phyloP scores from a whole-genome alignment of 2,329 filamentous ascomycete genomes.

The Nemania sp. region DNA sequence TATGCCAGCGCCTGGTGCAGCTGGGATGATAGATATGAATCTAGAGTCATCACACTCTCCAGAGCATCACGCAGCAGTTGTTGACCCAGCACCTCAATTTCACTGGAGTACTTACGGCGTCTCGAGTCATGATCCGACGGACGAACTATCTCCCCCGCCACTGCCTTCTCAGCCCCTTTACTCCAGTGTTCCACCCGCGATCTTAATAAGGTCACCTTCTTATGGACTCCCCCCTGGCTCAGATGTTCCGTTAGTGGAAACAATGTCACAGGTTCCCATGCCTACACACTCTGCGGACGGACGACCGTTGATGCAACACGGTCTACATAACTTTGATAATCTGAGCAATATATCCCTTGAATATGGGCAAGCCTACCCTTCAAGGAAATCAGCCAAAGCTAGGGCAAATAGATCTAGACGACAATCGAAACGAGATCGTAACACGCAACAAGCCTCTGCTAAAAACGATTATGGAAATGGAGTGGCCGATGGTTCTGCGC shows the following conservation, averaged over 20 bases:
- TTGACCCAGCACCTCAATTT: constrained; percentile 36
- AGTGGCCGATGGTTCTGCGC: background rate
- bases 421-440: constrained; percentile 27
- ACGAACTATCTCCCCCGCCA: constrained; percentile 37
- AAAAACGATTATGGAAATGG: constrained; percentile 11
- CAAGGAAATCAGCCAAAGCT: constrained; percentile 27
- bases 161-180: constrained; percentile 35
- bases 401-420: constrained; percentile 29
- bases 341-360: constrained; percentile 20
- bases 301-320: constrained; percentile 24
- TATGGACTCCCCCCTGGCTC: constrained; percentile 17
- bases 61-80: constrained; percentile 39
- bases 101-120: constrained; percentile 45
- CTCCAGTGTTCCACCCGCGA: constrained; percentile 31
- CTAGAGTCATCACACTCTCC: constrained; percentile 41
- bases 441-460: constrained; percentile 12
- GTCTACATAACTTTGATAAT: constrained; percentile 12
- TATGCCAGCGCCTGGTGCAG: constrained; percentile 45
- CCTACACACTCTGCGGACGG: constrained; percentile 29
- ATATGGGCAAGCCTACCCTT: constrained; percentile 21
- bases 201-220: constrained; percentile 26
- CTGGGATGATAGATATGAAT: constrained; percentile 46
- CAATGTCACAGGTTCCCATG: constrained; percentile 30
- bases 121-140: constrained; percentile 36
- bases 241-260: constrained; percentile 30